These are phyloP conservation scores for Scopulariopsis brevicaulis DNA, from an alignment of 2,329 filamentous ascomycete genomes.

Conservation along the genomic window DNA sequence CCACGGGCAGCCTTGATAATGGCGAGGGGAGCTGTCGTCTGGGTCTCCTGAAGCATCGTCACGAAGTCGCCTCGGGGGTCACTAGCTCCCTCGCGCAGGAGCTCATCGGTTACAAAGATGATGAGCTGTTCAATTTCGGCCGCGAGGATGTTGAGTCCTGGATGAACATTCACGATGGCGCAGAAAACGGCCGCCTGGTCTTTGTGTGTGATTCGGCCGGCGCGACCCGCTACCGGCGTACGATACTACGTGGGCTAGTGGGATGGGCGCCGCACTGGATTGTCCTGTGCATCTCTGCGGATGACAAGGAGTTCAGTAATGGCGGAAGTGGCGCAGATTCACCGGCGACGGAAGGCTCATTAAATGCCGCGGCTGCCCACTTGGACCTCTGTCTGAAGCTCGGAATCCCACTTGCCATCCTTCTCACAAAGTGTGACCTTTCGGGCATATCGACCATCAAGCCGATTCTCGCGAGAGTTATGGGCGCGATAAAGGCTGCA, in stretches of 20 bases:
- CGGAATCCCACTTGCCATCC: slow-evolving; percentile 63
- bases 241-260: slow-evolving; percentile 78
- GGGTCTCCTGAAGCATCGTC: slow-evolving; percentile 80
- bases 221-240: slow-evolving; percentile 78
- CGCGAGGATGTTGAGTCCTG: slow-evolving; percentile 71
- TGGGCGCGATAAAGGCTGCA: slow-evolving; percentile 66
- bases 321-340: slow-evolving; percentile 20
- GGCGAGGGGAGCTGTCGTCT: slow-evolving; percentile 82
- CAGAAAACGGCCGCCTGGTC: slow-evolving; percentile 63
- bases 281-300: slow-evolving; percentile 74
- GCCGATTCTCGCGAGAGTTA: slow-evolving; percentile 59
- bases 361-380: slow-evolving; percentile 65
- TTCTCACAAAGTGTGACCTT: slow-evolving; percentile 85
- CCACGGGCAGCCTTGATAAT: slow-evolving; percentile 81
- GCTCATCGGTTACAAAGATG: slow-evolving; percentile 67
- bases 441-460: slow-evolving; percentile 64
- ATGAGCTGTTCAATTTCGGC: slow-evolving; percentile 67
- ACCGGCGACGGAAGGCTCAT: background rate
- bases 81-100: slow-evolving; percentile 95
- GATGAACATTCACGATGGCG: slow-evolving; percentile 82
- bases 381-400: slow-evolving; percentile 77
- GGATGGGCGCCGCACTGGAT: slow-evolving; percentile 96
- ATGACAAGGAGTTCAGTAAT: slow-evolving; percentile 42
- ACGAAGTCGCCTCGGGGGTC: slow-evolving; percentile 83
- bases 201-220: slow-evolving; percentile 90